A percentile compares a stretch with the other conserved stretches of the same genome.
Evolutionary conservation across 2,329 filamentous ascomycete species (phyloP).

Genomic region (Aspergillus felis): DNA sequence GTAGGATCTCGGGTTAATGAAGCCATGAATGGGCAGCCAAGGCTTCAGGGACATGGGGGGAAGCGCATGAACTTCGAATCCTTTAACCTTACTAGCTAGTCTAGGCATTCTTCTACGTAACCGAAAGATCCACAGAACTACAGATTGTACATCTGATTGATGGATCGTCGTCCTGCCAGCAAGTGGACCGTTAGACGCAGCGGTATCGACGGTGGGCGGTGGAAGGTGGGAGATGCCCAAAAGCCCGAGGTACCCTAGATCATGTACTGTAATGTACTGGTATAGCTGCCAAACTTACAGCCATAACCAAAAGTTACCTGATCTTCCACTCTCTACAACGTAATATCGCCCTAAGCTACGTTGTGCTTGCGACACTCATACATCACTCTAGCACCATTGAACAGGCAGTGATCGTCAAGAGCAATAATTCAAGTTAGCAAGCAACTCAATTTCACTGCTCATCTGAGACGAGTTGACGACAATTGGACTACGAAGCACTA

Average conservation of each 20-base stretch:
- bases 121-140: not conserved
- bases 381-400: not conserved
- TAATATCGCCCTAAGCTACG: not conserved
- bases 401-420: not conserved
- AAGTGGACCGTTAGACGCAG: not conserved
- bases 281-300: not conserved
- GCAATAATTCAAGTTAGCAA: not conserved
- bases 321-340: not conserved
- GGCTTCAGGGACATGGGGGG: not conserved
- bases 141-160: not conserved
- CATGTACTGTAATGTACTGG: not conserved
- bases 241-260: not conserved
- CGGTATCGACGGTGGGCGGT: too few species aligned
- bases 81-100: not conserved
- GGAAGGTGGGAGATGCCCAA: not conserved
- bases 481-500: not conserved
- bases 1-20: not conserved
- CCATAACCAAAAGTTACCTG: not conserved
- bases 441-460: not conserved
- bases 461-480: not conserved
- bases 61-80: not conserved
- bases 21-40: not conserved
- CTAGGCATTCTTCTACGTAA: not conserved
- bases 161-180: not conserved
- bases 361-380: not conserved